phyloP scores from a whole-genome alignment of 208 protist species.

The Trypanosoma cruzi region DNA sequence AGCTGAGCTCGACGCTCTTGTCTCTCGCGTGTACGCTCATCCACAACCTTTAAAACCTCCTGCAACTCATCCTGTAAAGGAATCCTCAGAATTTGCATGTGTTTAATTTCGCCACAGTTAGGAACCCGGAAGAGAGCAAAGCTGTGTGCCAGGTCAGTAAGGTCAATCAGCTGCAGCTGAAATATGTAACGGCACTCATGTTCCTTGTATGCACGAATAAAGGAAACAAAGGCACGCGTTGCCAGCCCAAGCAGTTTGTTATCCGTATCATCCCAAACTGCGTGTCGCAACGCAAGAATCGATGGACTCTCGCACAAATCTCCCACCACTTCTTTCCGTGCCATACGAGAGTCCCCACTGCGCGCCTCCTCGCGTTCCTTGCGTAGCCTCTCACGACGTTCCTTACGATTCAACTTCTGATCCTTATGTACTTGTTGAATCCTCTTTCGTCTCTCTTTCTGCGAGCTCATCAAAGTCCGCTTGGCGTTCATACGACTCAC shows the following conservation, averaged over 20 bases:
- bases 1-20: constrained; percentile 59
- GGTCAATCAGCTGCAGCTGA: constrained; percentile 92
- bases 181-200: constrained; percentile 95
- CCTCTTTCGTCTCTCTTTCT: constrained; percentile 62
- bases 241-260: constrained; percentile 82
- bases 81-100: constrained; percentile 79
- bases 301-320: constrained; percentile 81
- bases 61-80: constrained; percentile 87
- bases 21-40: constrained; percentile 48
- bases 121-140: constrained; percentile 93
- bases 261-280: constrained; percentile 36
- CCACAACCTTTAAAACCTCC: constrained; percentile 53
- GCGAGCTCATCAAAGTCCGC: constrained; percentile 75
- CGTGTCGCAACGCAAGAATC: constrained; percentile 62
- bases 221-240: constrained; percentile 89
- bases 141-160: constrained; percentile 94
- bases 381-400: constrained; percentile 66
- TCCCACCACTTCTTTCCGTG: constrained; percentile 61
- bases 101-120: constrained; percentile 88
- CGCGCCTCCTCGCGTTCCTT: constrained; percentile 53
- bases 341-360: constrained; percentile 12
- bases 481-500: constrained; percentile 61
- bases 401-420: constrained; percentile 68
- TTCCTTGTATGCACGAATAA: constrained; percentile 95
- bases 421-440: constrained; percentile 75